Percentiles rank a stretch among this genome's conserved stretches.
phyloP scores from a whole-genome alignment of 495 filamentous ascomycete genomes.

The Daldinia concentrica region DNA sequence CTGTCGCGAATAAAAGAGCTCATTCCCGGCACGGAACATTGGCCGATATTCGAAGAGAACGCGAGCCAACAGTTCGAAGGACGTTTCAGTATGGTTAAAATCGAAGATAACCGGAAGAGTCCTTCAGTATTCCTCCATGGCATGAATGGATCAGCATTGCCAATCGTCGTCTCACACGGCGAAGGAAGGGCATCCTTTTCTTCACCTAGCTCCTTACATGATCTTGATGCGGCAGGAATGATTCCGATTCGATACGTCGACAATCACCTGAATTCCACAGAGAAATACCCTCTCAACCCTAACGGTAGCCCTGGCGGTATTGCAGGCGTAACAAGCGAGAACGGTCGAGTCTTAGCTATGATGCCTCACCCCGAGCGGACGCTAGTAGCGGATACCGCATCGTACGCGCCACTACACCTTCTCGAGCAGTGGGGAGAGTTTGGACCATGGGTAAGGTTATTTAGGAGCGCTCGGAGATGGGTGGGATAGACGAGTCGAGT shows the following conservation, averaged over 20 bases:
- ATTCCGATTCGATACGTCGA: slow-evolving; percentile 85
- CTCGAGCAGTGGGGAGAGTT: slow-evolving; percentile 82
- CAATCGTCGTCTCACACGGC: slow-evolving; percentile 90
- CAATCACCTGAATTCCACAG: slow-evolving; percentile 76
- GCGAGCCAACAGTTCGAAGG: slow-evolving; percentile 91
- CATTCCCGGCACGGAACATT: slow-evolving; percentile 85
- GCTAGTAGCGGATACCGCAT: slow-evolving; percentile 82
- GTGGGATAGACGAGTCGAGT: slow-evolving; percentile 64
- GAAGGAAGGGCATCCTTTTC: slow-evolving; percentile 87
- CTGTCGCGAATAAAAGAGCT: slow-evolving; percentile 81
- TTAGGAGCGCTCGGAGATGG: slow-evolving; percentile 84
- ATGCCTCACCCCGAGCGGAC: slow-evolving; percentile 98
- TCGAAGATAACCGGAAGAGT: slow-evolving; percentile 65
- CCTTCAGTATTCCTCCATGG: slow-evolving; percentile 92
- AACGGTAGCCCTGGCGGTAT: slow-evolving; percentile 91
- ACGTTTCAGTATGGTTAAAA: slow-evolving; percentile 86
- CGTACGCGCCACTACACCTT: slow-evolving; percentile 72
- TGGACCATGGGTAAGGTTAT: slow-evolving; percentile 87
- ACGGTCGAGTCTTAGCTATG: slow-evolving; percentile 89
- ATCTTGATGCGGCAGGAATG: slow-evolving; percentile 67
- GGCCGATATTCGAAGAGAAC: slow-evolving; percentile 91
- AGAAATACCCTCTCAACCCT: slow-evolving; percentile 89
- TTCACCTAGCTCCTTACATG: slow-evolving; percentile 58
- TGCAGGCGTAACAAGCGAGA: slow-evolving; percentile 78
- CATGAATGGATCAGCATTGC: slow-evolving; percentile 84